phyloP scores from a whole-genome alignment of 148 eudicot genomes.

The Chenopodium album region DNA sequence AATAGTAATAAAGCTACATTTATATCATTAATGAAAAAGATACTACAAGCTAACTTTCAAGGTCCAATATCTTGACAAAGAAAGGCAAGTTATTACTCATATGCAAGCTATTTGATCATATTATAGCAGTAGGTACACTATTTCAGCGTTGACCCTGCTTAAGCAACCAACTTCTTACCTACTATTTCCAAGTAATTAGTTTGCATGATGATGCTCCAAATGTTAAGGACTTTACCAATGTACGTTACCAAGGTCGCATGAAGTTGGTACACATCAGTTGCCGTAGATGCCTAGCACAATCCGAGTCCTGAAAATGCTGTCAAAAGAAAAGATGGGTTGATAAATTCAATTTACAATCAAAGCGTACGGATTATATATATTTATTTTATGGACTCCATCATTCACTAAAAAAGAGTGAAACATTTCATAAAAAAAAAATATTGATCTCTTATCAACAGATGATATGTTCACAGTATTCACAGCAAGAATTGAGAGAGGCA shows the following conservation, averaged over 20 bases:
- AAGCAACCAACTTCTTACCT: conserved; percentile 20
- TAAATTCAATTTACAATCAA: not conserved
- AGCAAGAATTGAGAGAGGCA: not conserved
- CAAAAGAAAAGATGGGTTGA: not conserved
- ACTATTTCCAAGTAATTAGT: not conserved
- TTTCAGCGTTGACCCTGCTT: conserved; percentile 13
- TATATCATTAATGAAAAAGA: not conserved
- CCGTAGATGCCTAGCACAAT: not conserved
- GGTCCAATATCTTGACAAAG: conserved; percentile 19
- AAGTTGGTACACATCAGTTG: not conserved
- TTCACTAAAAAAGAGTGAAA: not conserved
- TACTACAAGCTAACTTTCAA: conserved; percentile 1
- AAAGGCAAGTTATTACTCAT: conserved; percentile 8
- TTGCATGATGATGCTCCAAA: not conserved
- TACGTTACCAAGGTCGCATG: not conserved
- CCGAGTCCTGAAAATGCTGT: not conserved
- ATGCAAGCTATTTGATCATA: conserved; percentile 5
- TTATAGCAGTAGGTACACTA: conserved; percentile 14
- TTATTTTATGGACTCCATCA: not conserved
- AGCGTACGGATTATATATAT: not conserved
- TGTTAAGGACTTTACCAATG: not conserved
- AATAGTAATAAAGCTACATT: not conserved
- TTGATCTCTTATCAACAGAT: not conserved
- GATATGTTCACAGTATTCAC: not conserved
- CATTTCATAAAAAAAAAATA: not conserved